Evolutionary conservation across 176 grass and related monocot species (phyloP).

Genomic region (Cenchrus americanus): DNA sequence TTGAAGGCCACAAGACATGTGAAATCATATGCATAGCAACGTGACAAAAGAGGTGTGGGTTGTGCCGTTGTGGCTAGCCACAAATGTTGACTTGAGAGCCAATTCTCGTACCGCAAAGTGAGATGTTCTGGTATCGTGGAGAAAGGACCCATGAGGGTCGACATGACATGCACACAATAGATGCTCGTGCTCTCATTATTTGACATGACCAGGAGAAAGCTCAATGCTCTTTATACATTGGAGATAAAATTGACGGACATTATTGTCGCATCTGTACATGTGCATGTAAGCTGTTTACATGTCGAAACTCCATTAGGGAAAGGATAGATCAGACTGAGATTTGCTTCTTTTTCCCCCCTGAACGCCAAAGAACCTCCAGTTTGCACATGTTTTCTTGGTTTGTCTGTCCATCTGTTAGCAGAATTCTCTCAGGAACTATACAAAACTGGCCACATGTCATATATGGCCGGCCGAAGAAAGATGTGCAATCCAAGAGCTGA

Average conservation of each 20-base stretch:
- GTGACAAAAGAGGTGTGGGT: slow-evolving; percentile 34
- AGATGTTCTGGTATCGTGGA: slow-evolving; percentile 14
- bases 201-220: slow-evolving; percentile 41
- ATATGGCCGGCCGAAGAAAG: neutral
- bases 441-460: neutral
- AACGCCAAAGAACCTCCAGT: slow-evolving; percentile 7
- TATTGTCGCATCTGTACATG: slow-evolving; percentile 13
- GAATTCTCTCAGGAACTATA: neutral
- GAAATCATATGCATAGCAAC: slow-evolving; percentile 40
- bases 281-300: neutral
- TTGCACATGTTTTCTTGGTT: neutral
- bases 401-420: neutral
- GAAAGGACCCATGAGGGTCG: slow-evolving; percentile 11
- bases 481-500: neutral
- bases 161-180: slow-evolving; percentile 19
- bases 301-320: neutral
- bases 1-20: slow-evolving; percentile 34
- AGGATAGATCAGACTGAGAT: neutral
- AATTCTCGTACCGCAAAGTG: slow-evolving; percentile 51
- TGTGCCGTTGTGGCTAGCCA: slow-evolving; percentile 45
- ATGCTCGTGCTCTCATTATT: slow-evolving; percentile 39
- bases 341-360: neutral
- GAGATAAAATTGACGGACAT: slow-evolving; percentile 18
- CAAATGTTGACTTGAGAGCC: slow-evolving; percentile 52
- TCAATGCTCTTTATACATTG: neutral